phyloP scores from a whole-genome alignment of 148 eudicot species.

The Limonium bicolor region DNA sequence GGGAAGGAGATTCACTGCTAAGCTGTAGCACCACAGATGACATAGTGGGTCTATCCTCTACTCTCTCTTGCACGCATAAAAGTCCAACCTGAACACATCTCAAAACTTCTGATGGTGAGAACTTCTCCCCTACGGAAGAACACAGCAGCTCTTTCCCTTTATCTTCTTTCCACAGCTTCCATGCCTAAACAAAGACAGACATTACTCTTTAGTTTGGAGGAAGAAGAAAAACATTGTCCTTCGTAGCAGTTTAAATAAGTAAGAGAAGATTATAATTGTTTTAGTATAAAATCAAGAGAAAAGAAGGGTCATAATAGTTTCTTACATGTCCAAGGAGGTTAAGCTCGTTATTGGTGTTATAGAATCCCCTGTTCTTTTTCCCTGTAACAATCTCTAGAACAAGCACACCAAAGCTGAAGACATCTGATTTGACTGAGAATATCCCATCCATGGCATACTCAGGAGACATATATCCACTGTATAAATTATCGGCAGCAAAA shows the following conservation, averaged over 20 bases:
- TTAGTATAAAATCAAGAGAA: too few relatives aligned
- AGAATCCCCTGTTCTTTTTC: conserved; percentile 6
- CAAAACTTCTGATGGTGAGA: conserved; percentile 25
- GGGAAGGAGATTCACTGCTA: conserved; percentile 35
- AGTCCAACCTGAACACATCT: conserved; percentile 81
- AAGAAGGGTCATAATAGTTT: neutral
- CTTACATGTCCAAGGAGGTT: conserved; percentile 3
- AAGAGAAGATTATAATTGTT: too few relatives aligned
- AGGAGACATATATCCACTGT: conserved; percentile 7
- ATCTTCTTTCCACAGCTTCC: conserved; percentile 74
- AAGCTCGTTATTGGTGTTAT: neutral
- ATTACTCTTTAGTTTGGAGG: too few relatives aligned
- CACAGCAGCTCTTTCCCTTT: conserved; percentile 44
- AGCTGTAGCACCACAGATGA: conserved; percentile 47
- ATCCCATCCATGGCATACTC: conserved; percentile 9
- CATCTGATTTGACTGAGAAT: conserved; percentile 4
- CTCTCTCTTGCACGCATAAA: conserved; percentile 64
- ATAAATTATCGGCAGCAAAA: neutral
- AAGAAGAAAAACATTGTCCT: too few relatives aligned
- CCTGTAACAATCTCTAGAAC: conserved; percentile 3
- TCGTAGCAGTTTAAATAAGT: too few relatives aligned
- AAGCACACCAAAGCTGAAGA: conserved; percentile 6
- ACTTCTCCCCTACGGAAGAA: conserved; percentile 17
- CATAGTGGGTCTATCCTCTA: conserved; percentile 85
- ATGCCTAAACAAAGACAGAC: conserved; percentile 29